Conservation (phyloP, 208 protist genomes). For the Acanthamoeba royreba region DNA sequence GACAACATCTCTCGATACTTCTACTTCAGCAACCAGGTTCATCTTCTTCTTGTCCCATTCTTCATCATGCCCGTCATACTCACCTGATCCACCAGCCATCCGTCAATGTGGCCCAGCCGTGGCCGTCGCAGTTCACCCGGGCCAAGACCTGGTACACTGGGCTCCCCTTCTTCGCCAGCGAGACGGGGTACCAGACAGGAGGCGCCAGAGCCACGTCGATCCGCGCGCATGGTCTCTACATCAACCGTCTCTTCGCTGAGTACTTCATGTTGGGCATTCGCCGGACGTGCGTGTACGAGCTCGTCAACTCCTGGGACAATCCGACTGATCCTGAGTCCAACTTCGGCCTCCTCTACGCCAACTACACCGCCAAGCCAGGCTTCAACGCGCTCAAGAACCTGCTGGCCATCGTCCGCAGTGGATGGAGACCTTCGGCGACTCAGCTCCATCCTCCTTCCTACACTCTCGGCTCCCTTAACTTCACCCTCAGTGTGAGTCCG, state of each 20-base stretch:
- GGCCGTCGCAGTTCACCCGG: neutral
- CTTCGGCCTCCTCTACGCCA: too few relatives aligned
- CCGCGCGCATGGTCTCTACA: neutral
- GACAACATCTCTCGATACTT: slow-evolving; percentile 18
- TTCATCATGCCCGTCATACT: neutral
- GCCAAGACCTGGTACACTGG: neutral
- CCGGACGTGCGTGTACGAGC: neutral
- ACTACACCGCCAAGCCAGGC: too few relatives aligned
- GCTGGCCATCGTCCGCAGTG: too few relatives aligned
- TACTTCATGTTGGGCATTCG: neutral
- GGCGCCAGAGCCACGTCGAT: neutral
- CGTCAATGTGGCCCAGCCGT: neutral
- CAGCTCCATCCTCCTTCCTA: neutral
- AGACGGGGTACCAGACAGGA: neutral
- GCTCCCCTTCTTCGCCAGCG: neutral
- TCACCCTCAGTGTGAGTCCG: neutral
- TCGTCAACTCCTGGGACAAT: neutral
- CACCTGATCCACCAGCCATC: neutral
- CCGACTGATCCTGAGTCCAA: neutral
- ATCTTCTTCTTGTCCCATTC: neutral
- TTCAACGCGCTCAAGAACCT: too few relatives aligned
- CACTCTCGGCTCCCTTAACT: neutral
- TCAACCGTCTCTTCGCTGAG: neutral
- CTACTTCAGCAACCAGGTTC: too few relatives aligned
- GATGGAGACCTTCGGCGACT: too few relatives aligned